phyloP scores from a whole-genome alignment of 306 rosid genomes.

The Alnus rubra region DNA sequence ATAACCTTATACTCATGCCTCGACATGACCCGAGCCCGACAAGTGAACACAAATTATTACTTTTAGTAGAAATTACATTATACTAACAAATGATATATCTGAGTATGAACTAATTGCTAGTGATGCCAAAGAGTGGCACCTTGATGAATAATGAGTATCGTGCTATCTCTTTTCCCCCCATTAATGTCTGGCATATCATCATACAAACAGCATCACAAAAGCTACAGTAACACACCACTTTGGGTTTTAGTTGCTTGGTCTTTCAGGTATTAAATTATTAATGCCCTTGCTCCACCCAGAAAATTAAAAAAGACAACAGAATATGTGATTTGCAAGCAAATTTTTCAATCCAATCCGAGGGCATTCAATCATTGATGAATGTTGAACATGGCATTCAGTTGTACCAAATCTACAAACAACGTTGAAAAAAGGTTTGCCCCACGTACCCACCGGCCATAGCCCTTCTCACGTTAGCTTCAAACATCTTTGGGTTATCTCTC shows the following conservation, averaged over 20 bases:
- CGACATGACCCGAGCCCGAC: no score
- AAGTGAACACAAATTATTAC: no score
- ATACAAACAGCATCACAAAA: slow-evolving; percentile 32
- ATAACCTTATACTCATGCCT: no score
- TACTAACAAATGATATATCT: neutral
- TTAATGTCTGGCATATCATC: slow-evolving; percentile 23
- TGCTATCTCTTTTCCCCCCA: slow-evolving; percentile 3
- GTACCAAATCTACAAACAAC: slow-evolving; percentile 53
- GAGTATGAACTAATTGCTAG: neutral
- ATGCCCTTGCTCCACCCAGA: slow-evolving; percentile 35
- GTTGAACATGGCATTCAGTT: slow-evolving; percentile 33
- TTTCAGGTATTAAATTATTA: slow-evolving; percentile 10
- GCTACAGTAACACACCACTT: slow-evolving; percentile 38
- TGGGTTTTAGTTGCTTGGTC: slow-evolving; percentile 36
- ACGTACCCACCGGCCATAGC: slow-evolving; percentile 97
- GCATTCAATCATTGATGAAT: slow-evolving; percentile 38
- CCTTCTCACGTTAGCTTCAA: slow-evolving; percentile 82
- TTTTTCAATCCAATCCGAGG: slow-evolving; percentile 51
- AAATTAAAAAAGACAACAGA: slow-evolving; percentile 32
- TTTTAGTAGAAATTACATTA: neutral
- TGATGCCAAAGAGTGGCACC: neutral
- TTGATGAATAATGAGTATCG: neutral
- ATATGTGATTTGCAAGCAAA: slow-evolving; percentile 33
- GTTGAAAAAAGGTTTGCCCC: slow-evolving; percentile 74
- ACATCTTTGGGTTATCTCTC: slow-evolving; percentile 76